These are phyloP conservation scores for Backusella sp. DNA, from an alignment of 192 early-diverging fungal species.

Conservation along the genomic window DNA sequence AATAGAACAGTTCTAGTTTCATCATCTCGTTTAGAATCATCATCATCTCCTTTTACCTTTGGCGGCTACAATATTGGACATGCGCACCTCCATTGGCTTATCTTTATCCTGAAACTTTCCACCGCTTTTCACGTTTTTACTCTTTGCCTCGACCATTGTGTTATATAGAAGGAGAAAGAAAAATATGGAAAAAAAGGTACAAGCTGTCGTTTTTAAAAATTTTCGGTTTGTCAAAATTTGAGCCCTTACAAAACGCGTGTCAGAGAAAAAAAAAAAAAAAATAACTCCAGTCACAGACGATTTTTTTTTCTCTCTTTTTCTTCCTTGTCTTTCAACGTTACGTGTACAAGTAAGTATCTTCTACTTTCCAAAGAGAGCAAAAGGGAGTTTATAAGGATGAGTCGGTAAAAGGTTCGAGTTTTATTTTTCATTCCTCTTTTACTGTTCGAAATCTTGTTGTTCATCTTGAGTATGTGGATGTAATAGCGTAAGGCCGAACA, in stretches of 20 bases:
- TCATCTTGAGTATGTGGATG: constrained; percentile 20
- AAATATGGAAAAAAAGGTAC: background rate
- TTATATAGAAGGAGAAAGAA: background rate
- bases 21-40: background rate
- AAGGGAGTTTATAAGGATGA: constrained; percentile 10
- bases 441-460: constrained; percentile 39
- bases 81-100: constrained; percentile 92
- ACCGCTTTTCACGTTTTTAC: background rate
- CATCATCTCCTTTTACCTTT: constrained; percentile 77
- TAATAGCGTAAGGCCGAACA: constrained; percentile 42
- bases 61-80: constrained; percentile 94
- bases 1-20: background rate
- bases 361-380: background rate
- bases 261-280: background rate
- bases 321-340: background rate
- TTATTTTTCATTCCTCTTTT: background rate
- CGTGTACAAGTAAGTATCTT: background rate
- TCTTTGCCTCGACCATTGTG: background rate
- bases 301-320: background rate
- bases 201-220: background rate
- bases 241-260: background rate
- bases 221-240: background rate
- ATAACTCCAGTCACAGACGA: background rate
- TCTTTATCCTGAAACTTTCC: constrained; percentile 64
- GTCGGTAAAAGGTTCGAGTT: constrained; percentile 32